Percentiles rank a stretch among this genome's conserved stretches.
Evolutionary conservation across 1,284 basidiomycete genomes (phyloP).

Genomic region (Apiotrichum porosum): DNA sequence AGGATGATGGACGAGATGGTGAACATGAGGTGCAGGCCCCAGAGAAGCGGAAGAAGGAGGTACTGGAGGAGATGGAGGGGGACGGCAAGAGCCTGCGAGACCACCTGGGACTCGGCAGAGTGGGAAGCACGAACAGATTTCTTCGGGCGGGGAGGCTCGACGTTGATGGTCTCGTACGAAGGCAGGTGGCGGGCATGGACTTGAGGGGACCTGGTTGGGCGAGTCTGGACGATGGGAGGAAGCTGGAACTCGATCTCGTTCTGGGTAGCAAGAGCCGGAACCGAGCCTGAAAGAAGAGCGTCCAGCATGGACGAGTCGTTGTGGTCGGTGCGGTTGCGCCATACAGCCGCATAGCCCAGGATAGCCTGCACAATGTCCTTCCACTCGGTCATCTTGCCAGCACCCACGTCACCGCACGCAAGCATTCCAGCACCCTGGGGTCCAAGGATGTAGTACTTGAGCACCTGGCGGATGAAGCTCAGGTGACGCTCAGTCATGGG

Average conservation of each 20-base stretch:
- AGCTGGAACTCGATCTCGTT: neutral
- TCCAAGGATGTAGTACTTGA: conserved; percentile 76
- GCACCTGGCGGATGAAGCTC: conserved; percentile 62
- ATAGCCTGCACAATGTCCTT: conserved; percentile 47
- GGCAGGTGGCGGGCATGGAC: neutral
- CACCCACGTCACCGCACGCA: conserved; percentile 86
- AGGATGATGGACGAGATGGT: conserved; percentile 31
- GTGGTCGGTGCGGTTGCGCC: conserved; percentile 3
- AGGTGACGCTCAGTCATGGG: conserved; percentile 84
- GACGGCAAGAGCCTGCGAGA: neutral
- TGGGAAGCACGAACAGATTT: neutral
- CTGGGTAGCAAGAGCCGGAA: neutral
- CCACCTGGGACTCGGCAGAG: too few relatives aligned
- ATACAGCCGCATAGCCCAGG: conserved; percentile 22
- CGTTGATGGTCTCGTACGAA: neutral
- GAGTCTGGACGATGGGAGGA: neutral
- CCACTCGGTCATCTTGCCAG: conserved; percentile 95
- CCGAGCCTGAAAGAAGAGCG: neutral
- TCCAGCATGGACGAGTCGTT: neutral
- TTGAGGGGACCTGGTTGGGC: too few relatives aligned
- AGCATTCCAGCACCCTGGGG: conserved; percentile 57
- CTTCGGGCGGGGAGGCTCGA: neutral
- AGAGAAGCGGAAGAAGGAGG: conserved; percentile 25
- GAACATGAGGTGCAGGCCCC: conserved; percentile 33
- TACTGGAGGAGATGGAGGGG: neutral